Base-by-base conservation (phyloP, 495 filamentous ascomycete genomes). In the Aspergillus kassunensis region DNA sequence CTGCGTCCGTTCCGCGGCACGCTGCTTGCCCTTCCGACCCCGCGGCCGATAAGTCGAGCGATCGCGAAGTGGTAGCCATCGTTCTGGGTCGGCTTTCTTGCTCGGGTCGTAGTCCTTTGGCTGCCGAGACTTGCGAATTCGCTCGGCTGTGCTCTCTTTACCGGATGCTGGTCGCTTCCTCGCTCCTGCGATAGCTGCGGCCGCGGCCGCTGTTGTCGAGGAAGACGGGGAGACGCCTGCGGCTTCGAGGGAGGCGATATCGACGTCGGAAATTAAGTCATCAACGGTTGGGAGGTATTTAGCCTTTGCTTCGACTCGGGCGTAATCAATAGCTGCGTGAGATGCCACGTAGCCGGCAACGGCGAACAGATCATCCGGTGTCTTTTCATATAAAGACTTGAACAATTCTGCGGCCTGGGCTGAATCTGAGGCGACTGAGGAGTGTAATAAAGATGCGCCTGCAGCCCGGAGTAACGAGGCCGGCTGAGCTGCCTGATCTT, bases 41-140 rank as follows among this genome's bases (percentile, higher is more conserved):
- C 95, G 95, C 12, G 91, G 91, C 43, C 86, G 73, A 70, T 96
- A 99, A 36, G 80, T 85, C 55, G 88, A 95, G 13, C 93, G 79
- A 61, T 99, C 93, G 42, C 85, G 80, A 50, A 97, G 72, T 19
- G 93, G 92, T 51, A 97, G 68, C 93, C 93, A 99, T 42, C 93
- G 73, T 69, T 99, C 95, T 1, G 88, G 85, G 61, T 97, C 93
- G 6, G 87, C 75, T 37, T 80, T 81, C 76, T 90, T 96, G 59
- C 72, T 79, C 30, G 78, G 67, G 53, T 84, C 89, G 59, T 84
- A 91, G 60, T 89, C 80, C 71, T 91, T 91, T 16, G 91, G 90
- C 44, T 95, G 73, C 35, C 78, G 71, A 7, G 75, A 80, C 61
- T 86, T 85, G 41, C 84, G 77, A 46, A 83, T 73, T 51, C 85